Evolutionary conservation across 2,329 filamentous ascomycete species (phyloP).

Genomic region (Paecilomyces fulvus): DNA sequence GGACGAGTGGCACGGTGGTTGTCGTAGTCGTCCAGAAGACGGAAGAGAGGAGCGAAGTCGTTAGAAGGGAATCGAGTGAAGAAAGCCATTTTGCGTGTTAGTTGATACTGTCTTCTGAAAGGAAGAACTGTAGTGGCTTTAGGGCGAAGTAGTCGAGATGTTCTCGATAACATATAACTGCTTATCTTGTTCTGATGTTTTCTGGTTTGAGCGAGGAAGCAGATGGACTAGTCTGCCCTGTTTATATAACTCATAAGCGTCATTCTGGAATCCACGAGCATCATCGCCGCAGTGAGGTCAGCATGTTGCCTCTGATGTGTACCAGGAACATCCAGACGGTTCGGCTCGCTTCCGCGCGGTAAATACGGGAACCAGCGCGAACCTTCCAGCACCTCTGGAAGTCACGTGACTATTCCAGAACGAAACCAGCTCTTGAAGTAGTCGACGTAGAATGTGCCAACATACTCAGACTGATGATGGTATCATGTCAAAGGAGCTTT

Average conservation of each 20-base stretch:
- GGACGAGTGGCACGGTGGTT: constrained; percentile 19
- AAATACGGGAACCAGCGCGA: background rate
- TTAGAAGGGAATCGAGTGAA: constrained; percentile 24
- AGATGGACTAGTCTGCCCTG: constrained; percentile 1
- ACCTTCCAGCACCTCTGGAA: background rate
- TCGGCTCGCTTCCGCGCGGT: constrained; percentile 1
- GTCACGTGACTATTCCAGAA: constrained; percentile 1
- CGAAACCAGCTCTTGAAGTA: background rate
- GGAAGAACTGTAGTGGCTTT: constrained; percentile 5
- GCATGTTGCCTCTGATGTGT: background rate
- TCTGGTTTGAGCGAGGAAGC: constrained; percentile 7
- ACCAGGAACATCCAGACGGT: constrained; percentile 8
- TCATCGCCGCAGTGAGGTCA: background rate
- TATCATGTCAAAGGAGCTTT: background rate
- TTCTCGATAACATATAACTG: constrained; percentile 6
- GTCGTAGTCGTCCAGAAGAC: constrained; percentile 35
- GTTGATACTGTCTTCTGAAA: constrained; percentile 1
- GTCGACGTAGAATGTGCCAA: background rate
- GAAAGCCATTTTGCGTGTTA: constrained; percentile 30
- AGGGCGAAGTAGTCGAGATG: constrained; percentile 1
- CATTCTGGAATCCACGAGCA: background rate
- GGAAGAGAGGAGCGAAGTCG: constrained; percentile 35
- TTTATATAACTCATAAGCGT: background rate
- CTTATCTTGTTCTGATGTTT: constrained; percentile 10
- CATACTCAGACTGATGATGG: background rate